Percentiles rank a stretch among this genome's conserved stretches.
phyloP scores from a whole-genome alignment of 192 early-diverging fungal species.

The Coemansia sp. region DNA sequence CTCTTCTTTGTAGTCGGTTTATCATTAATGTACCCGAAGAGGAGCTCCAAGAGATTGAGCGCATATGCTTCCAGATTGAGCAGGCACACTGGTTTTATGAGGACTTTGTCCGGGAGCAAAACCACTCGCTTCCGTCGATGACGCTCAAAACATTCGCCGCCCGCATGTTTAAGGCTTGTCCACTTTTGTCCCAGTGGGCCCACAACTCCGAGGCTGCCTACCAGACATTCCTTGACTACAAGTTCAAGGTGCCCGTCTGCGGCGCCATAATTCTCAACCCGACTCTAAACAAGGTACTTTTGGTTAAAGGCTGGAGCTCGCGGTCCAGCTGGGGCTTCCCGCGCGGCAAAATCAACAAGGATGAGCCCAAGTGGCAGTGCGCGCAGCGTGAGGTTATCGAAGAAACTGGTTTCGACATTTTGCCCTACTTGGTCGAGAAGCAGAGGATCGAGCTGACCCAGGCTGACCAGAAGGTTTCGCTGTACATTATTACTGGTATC shows the following conservation, averaged over 20 bases:
- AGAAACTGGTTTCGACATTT: conserved; percentile 92
- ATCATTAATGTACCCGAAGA: conserved; percentile 98
- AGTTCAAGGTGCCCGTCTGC: conserved; percentile 93
- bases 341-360: conserved; percentile 98
- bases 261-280: conserved; percentile 94
- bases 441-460: conserved; percentile 87
- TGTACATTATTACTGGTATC: conserved; percentile 91
- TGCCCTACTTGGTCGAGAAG: conserved; percentile 63
- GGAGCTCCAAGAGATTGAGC: conserved; percentile 89
- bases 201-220: conserved; percentile 87
- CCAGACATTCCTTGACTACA: conserved; percentile 91
- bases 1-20: conserved; percentile 66
- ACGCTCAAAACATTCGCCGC: conserved; percentile 81
- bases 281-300: conserved; percentile 67
- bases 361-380: conserved; percentile 82
- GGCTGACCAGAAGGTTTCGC: conserved; percentile 82
- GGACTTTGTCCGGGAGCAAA: conserved; percentile 91
- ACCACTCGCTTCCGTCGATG: conserved; percentile 76
- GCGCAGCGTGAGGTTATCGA: conserved; percentile 93
- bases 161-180: conserved; percentile 87
- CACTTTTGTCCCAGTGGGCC: conserved; percentile 84
- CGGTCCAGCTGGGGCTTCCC: conserved; percentile 96
- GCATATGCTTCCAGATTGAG: conserved; percentile 98
- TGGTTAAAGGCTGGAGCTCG: conserved; percentile 92
- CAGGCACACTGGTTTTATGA: conserved; percentile 99